phyloP scores from a whole-genome alignment of 2,329 filamentous ascomycete genomes.

The Fusarium protoensiforme region DNA sequence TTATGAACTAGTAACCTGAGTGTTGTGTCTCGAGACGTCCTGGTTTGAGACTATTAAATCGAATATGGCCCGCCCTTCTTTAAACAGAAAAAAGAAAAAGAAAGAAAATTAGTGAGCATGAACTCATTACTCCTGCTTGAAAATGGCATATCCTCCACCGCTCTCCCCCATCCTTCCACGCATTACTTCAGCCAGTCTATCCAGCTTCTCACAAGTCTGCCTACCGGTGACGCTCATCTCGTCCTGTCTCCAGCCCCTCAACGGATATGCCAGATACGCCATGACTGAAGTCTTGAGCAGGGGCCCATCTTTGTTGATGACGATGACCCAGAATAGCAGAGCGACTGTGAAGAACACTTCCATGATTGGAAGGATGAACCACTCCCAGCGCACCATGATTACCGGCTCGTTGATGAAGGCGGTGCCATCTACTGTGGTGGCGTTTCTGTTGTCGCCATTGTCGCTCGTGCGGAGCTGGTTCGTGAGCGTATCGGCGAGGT shows the following conservation, averaged over 20 bases:
- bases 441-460: constrained; percentile 2
- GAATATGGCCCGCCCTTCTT: background rate
- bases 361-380: background rate
- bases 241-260: background rate
- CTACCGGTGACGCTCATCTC: background rate
- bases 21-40: background rate
- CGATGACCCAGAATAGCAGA: background rate
- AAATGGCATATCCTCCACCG: background rate
- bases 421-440: background rate
- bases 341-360: background rate
- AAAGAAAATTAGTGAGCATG: background rate
- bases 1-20: background rate
- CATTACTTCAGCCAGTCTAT: background rate
- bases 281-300: constrained; percentile 9
- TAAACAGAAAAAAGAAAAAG: background rate
- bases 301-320: background rate
- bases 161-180: background rate
- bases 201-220: background rate
- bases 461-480: constrained; percentile 5
- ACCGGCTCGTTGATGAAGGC: background rate
- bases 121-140: background rate
- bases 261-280: background rate
- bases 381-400: constrained; percentile 14
- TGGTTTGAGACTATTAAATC: background rate
- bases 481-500: background rate